Evolutionary conservation across 1,139 yeast genomes (phyloP), one percentile per base, ranked within the genome.

Genomic region (Pichia sp.): DNA sequence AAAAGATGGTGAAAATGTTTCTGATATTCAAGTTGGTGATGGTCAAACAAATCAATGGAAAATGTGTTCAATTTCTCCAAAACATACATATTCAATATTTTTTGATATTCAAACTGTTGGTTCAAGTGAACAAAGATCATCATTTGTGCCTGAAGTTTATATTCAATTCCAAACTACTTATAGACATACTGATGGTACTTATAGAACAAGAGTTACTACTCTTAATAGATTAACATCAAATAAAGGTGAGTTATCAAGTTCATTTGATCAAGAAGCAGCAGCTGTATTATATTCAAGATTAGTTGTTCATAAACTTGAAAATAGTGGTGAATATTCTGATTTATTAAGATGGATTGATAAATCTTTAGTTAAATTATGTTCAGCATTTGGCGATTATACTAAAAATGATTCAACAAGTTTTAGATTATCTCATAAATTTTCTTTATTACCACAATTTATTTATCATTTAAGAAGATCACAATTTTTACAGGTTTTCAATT

Each of bases 251-350:
- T 47, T 62, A 28, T 43, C 80, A 20, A 72, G 69, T 52, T 70
- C 93, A n/a, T 91, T 91, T 63, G 99, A 91, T 65, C 98, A 93
- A 68, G 98, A 91, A 64, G 96, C 97, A 16, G 96, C 98, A 10
- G 96, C 97, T 8, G 97, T 89, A 1, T 71, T 91, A 50, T 86
- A 89, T 88, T 84, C 97, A 1, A 76, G 98, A 61, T 80, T 91
- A 45, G 94, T 96, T 5, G 88, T 91, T 40, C 84, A 76, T 71
- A 91, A 67, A 79, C 91, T 34, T 89, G 91, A 65, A 84, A 78
- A 57, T 37, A 64, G 64, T 20, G 64, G 64, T 42, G 65, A 61
- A 49, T 61, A 61, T 45, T 61, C 77, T 10, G 95, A 85, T 55
- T 76, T 89, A 19, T 66, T 84, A 46, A 78, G 95, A 64, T 85